A percentile compares a stretch with the other conserved stretches of the same genome.
phyloP scores from a whole-genome alignment of 2,329 filamentous ascomycete genomes.

The Fusarium multiceps region DNA sequence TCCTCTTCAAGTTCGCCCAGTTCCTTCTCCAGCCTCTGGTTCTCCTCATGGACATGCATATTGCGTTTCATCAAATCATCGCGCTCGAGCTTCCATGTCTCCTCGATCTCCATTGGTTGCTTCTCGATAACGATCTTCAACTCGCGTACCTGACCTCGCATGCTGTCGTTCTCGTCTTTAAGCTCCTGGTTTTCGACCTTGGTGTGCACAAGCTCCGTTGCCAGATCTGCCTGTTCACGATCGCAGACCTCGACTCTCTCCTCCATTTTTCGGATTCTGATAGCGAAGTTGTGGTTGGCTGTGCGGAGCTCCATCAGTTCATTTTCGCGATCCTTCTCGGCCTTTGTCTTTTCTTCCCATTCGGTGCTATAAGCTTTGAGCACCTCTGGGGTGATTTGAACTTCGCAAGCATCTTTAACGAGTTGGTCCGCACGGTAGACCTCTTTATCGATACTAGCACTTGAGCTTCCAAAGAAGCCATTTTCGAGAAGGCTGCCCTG shows the following conservation, averaged over 20 bases:
- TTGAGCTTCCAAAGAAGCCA: slow-evolving; percentile 95
- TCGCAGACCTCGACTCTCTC: slow-evolving; percentile 90
- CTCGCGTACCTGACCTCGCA: slow-evolving; percentile 86
- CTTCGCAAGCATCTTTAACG: slow-evolving; percentile 89
- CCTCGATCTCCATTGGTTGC: slow-evolving; percentile 89
- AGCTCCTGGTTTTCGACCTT: slow-evolving; percentile 95
- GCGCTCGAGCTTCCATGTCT: slow-evolving; percentile 83
- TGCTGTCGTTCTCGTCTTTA: slow-evolving; percentile 86
- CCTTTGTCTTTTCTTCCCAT: slow-evolving; percentile 91
- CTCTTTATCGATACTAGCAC: slow-evolving; percentile 90
- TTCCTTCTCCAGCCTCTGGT: slow-evolving; percentile 86
- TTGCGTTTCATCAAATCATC: slow-evolving; percentile 93
- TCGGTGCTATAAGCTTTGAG: slow-evolving; percentile 84
- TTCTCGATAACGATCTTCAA: slow-evolving; percentile 87
- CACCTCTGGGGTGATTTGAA: slow-evolving; percentile 85
- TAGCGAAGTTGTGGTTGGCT: slow-evolving; percentile 73
- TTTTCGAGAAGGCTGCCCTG: slow-evolving; percentile 94
- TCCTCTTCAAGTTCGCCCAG: slow-evolving; percentile 92
- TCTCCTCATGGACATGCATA: slow-evolving; percentile 93
- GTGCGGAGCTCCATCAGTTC: slow-evolving; percentile 81
- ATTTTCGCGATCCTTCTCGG: slow-evolving; percentile 82
- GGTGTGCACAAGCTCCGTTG: slow-evolving; percentile 88
- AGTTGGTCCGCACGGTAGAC: slow-evolving; percentile 95
- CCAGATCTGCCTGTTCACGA: slow-evolving; percentile 88
- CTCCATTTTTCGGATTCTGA: slow-evolving; percentile 85